A percentile compares a stretch with the other conserved stretches of the same genome.
Evolutionary conservation across 768 basidiomycete genomes (phyloP).

Genomic region (Boletus sensibilis): DNA sequence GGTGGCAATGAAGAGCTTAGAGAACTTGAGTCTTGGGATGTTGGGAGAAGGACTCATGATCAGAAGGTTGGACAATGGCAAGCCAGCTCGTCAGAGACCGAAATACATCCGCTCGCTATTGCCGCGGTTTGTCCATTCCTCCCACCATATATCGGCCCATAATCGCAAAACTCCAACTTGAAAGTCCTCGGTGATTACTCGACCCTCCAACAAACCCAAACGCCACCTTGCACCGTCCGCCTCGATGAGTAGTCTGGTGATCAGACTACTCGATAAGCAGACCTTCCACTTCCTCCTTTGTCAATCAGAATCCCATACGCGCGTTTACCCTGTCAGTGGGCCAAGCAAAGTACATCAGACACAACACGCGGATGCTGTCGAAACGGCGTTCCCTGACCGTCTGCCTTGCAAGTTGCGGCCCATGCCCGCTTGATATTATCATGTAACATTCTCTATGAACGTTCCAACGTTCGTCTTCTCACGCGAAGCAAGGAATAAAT

Average conservation of each 20-base stretch:
- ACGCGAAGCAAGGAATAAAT: background rate
- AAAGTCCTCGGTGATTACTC: too few relatives aligned
- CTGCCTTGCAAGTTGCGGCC: background rate
- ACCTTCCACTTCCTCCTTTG: background rate
- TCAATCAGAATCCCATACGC: background rate
- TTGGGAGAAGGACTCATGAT: too few relatives aligned
- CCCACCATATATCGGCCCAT: background rate
- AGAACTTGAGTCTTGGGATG: background rate
- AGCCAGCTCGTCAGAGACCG: background rate
- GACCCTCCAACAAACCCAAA: too few relatives aligned
- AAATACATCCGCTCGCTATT: background rate
- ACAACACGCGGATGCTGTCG: background rate
- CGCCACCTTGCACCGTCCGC: background rate
- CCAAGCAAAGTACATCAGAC: background rate
- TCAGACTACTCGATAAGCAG: too few relatives aligned
- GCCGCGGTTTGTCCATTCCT: background rate
- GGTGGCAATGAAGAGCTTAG: constrained; percentile 68
- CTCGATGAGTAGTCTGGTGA: too few relatives aligned
- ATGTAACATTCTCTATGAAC: background rate
- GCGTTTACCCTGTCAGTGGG: background rate
- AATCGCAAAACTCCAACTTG: too few relatives aligned
- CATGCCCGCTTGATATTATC: background rate
- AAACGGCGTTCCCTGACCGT: background rate
- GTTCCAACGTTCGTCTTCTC: background rate
- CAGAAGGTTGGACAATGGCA: background rate